Conservation (phyloP, 257 asterid species). For the Primulina huaijiensis region DNA sequence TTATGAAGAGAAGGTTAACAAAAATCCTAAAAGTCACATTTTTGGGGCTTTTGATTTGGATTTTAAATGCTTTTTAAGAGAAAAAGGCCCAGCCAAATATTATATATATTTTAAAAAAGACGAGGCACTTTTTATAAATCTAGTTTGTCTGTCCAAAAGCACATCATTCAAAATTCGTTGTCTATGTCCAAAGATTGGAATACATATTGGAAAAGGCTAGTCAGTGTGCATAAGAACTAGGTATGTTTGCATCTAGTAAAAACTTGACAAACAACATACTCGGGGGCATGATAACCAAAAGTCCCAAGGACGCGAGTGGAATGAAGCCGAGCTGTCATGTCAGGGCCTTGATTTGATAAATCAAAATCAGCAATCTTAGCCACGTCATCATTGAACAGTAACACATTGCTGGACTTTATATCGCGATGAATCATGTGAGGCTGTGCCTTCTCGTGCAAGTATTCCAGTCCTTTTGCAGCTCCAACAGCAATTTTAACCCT, state of each 20-base stretch:
- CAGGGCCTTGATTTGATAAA: conserved; percentile 77
- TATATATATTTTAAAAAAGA: too few relatives aligned
- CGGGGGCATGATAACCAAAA: conserved; percentile 85
- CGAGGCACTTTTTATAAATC: too few relatives aligned
- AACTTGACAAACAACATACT: conserved; percentile 38
- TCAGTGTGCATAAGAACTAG: not conserved
- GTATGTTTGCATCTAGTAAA: not conserved
- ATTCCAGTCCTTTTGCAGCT: conserved; percentile 75
- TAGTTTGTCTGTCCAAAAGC: not conserved
- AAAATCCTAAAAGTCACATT: not conserved
- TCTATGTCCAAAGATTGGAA: not conserved
- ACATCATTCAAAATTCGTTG: too few relatives aligned
- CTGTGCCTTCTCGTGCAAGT: conserved; percentile 71
- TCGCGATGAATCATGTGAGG: conserved; percentile 75
- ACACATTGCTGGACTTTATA: conserved; percentile 76
- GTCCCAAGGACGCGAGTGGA: conserved; percentile 87
- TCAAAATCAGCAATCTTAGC: conserved; percentile 83
- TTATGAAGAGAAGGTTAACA: not conserved
- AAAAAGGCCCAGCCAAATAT: not conserved
- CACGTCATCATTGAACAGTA: conserved; percentile 64
- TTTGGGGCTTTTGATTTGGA: not conserved
- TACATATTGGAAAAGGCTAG: not conserved
- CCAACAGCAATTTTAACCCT: conserved; percentile 79
- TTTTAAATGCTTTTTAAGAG: too few relatives aligned
- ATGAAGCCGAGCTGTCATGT: conserved; percentile 80